A percentile compares a stretch with the other conserved stretches of the same genome.
These are phyloP conservation scores for Gymnopilus junonius DNA, from an alignment of 768 basidiomycete genomes.

Conservation along the genomic window DNA sequence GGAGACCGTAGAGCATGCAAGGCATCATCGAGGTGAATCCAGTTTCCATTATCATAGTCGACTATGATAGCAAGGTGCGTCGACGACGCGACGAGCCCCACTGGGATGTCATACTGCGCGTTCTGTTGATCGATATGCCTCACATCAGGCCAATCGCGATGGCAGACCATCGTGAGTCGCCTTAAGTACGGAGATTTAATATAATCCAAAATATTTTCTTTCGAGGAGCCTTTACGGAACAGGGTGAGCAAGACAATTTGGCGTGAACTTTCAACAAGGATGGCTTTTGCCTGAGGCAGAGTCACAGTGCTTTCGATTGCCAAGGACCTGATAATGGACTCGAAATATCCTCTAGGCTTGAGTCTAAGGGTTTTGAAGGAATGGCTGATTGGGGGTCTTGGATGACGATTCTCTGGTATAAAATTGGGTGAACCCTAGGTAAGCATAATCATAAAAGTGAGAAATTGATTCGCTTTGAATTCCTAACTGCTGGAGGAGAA, in stretches of 20 bases:
- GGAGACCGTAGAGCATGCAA: not conserved
- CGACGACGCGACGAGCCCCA: slow-evolving; percentile 20
- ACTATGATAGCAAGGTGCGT: slow-evolving; percentile 31
- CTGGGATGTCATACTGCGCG: slow-evolving; percentile 25
- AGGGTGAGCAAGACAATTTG: slow-evolving; percentile 6
- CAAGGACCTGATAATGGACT: slow-evolving; percentile 10
- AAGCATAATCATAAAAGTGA: not conserved
- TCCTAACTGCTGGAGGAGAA: too few relatives aligned
- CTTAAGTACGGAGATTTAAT: slow-evolving; percentile 8
- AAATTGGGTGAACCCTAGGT: slow-evolving; percentile 31
- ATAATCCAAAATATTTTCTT: slow-evolving; percentile 8
- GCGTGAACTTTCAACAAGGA: slow-evolving; percentile 13
- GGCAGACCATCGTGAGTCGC: slow-evolving; percentile 15
- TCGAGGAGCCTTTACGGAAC: slow-evolving; percentile 6
- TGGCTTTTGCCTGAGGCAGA: slow-evolving; percentile 2
- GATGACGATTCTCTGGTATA: slow-evolving; percentile 32
- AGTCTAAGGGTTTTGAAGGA: slow-evolving; percentile 22
- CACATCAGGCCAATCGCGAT: not conserved
- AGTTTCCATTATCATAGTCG: not conserved
- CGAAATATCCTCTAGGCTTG: slow-evolving; percentile 12
- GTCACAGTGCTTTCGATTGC: slow-evolving; percentile 10
- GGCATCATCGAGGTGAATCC: not conserved
- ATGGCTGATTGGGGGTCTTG: slow-evolving; percentile 23
- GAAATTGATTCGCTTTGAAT: not conserved
- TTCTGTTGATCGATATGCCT: not conserved